Evolutionary conservation across 169 alveolate species (phyloP).

Genomic region (Plasmodium gonderi): DNA sequence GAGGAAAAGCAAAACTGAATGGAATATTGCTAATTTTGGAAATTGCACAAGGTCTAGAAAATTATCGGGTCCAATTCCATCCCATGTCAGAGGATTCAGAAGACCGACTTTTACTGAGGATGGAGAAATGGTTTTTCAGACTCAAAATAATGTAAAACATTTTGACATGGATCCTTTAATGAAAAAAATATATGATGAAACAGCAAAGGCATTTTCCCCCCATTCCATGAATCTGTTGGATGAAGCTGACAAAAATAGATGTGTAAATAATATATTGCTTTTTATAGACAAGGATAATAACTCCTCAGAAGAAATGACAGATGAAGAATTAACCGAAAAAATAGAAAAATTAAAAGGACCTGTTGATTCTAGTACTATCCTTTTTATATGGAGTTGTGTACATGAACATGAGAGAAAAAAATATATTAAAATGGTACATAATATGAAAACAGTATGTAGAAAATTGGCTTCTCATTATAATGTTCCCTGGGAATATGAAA

Average conservation of each 20-base stretch:
- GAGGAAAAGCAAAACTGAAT: not conserved
- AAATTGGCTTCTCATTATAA: not conserved
- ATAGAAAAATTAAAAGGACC: conserved; percentile 19
- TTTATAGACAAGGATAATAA: not conserved
- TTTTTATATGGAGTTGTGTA: not conserved
- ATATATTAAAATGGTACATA: not conserved
- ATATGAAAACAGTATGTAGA: not conserved
- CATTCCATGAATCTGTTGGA: not conserved
- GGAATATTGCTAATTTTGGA: not conserved
- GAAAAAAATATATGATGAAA: not conserved
- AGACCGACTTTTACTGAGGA: not conserved
- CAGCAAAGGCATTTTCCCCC: not conserved
- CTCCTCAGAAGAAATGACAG: not conserved
- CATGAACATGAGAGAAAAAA: not conserved
- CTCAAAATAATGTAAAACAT: not conserved
- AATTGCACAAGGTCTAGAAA: not conserved
- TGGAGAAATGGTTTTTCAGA: not conserved
- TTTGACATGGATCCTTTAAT: not conserved
- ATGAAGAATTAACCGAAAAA: not conserved
- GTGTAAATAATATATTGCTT: not conserved
- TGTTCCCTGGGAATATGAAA: not conserved
- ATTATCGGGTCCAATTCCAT: not conserved
- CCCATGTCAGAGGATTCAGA: conserved; percentile 7
- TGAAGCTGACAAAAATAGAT: not conserved
- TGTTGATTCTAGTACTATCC: not conserved